Base-by-base conservation (phyloP, 208 protist species). In the Strigomonas galati region DNA sequence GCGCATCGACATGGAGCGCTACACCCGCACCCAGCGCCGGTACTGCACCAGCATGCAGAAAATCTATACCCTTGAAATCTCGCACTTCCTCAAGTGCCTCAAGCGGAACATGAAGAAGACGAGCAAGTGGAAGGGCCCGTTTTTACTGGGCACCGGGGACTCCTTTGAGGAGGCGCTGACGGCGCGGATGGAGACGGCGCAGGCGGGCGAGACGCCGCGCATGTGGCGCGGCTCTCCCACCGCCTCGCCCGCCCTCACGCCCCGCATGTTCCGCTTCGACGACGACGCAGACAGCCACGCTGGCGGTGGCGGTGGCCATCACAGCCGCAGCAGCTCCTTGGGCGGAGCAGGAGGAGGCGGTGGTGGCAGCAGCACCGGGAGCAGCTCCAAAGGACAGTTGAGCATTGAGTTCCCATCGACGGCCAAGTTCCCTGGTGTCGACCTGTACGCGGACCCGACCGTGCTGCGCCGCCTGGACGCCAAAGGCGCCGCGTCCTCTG, bases 21-120 rank as follows among this genome's bases (percentile, higher is more conserved):
- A 84, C 77, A 74, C 72, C 57, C 82, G 68, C 14, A 78, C 82
- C 19, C 76, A 93, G 66, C 84, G 87, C 21, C 74, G 77, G 35
- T 95, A 95, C 55, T 80, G 90, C 27, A 76, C 74, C n/a, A 77
- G 76, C 62, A 92, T 92, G 87, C 90, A 92, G 64, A 78, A 76
- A 54, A 76, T 95, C 0, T 93, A 93, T 67, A 74, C 79, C 1
- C 60, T 87, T 0, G 85, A 95, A 68, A 83, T 91, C 24, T 57
- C 73, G 10, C 71, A 70, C 40, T 95, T 93, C 63, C 88, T 93
- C 72, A 87, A 91, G 66, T 65, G 69, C n/a, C 52, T 93, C 4
- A 76, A 76, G 44, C 62, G 60, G 43, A 75, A 90, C 51, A 67
- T 90, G 1, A 78, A 80, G 48, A 84, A 79, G 48, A 78, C 89